These are phyloP conservation scores for Melaleuca alternifolia DNA, from an alignment of 345 rosid species.

Conservation along the genomic window DNA sequence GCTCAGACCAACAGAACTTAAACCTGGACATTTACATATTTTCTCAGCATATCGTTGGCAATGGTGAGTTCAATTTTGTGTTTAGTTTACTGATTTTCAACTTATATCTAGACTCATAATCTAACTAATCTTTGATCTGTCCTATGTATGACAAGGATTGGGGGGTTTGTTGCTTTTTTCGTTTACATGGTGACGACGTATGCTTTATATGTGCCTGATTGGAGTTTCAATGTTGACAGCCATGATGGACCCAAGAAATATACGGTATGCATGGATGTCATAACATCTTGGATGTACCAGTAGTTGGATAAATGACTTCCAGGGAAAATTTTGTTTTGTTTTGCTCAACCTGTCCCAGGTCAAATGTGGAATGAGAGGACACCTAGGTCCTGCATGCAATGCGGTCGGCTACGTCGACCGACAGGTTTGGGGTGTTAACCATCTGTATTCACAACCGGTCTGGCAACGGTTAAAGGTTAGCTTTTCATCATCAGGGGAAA, in stretches of 20 bases:
- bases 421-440: slow-evolving; percentile 53
- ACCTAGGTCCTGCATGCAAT: slow-evolving; percentile 63
- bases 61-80: slow-evolving; percentile 24
- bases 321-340: neutral
- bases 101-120: neutral
- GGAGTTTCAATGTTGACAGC: slow-evolving; percentile 25
- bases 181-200: slow-evolving; percentile 43
- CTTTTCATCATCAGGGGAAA: neutral
- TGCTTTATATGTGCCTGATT: slow-evolving; percentile 48
- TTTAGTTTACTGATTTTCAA: neutral
- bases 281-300: neutral
- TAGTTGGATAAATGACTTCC: too few relatives aligned
- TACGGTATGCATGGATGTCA: slow-evolving; percentile 12
- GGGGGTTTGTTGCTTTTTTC: slow-evolving; percentile 38
- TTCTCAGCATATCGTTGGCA: slow-evolving; percentile 50
- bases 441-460: slow-evolving; percentile 42
- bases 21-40: slow-evolving; percentile 35
- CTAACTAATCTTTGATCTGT: neutral
- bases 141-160: slow-evolving; percentile 23
- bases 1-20: slow-evolving; percentile 23
- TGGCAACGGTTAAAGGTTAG: slow-evolving; percentile 51
- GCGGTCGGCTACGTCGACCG: slow-evolving; percentile 58
- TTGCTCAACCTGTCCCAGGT: slow-evolving; percentile 22
- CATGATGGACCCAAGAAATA: slow-evolving; percentile 9
- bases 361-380: slow-evolving; percentile 65